Base-by-base conservation (phyloP, 2,329 filamentous ascomycete species). In the Aureobasidium melanogenum region DNA sequence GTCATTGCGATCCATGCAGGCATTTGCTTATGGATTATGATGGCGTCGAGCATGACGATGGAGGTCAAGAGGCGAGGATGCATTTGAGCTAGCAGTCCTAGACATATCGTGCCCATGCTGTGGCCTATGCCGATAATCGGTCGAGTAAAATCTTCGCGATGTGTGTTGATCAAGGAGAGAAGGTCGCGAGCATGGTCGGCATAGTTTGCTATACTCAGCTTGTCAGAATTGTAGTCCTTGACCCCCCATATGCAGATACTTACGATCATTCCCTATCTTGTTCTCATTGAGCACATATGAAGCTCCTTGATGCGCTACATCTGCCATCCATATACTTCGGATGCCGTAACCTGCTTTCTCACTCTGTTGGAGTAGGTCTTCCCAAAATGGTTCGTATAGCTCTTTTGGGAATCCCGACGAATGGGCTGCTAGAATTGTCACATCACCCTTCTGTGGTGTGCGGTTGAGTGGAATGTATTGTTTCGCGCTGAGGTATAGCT, bases 361-460 rank as follows among this genome's bases (percentile, higher is more conserved):
- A 17, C 58, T 52, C 17, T 74, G 71, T 65, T 82, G 80, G 6
- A 86, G 77, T 1, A 97, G 77, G 54, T 96, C 90, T 62, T 93
- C 89, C 88, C 91, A 97, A 0, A 97, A 77, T 0, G 93, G 89
- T 69, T 97, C 92, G 70, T 97, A 97, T 2, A 97, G 76, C 78
- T 97, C 93, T 81, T 97, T 97, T 12, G 90, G 88, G 66, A 97
- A 96, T 14, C 88, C 93, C 76, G 96, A 97, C 54, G 91, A 93
- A 75, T 97, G 92, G 3, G 87, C 87, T 15, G 83, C 91, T 59
- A 97, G 85, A 62, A 97, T 85, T 19, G 91, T 97, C 9, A 97
- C 77, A 73, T 94, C 89, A 32, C 89, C 89, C 0, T 84, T 82
- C 64, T 84, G 79, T 0, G 90, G 88, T 28, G 77, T 74, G 0